Conservation (phyloP, 495 filamentous ascomycete species). For the Neurospora cerealis region DNA sequence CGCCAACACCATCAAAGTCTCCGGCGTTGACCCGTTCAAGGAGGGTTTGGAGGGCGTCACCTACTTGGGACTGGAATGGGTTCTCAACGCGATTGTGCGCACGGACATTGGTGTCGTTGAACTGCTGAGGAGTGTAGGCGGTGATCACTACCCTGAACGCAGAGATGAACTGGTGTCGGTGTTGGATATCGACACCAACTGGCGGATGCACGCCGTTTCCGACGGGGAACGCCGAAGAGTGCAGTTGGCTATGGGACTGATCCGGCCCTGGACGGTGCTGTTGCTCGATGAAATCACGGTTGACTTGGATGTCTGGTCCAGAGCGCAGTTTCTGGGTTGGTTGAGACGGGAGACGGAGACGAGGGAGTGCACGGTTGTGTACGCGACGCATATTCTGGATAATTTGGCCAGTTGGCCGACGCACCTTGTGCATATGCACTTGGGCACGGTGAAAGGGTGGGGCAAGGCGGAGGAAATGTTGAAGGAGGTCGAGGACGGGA, state of each 20-base stretch:
- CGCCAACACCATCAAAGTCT: slow-evolving; percentile 55
- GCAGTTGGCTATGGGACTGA: slow-evolving; percentile 89
- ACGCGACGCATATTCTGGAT: slow-evolving; percentile 95
- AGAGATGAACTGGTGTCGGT: slow-evolving; percentile 80
- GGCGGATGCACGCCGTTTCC: slow-evolving; percentile 87
- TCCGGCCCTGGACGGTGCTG: slow-evolving; percentile 86
- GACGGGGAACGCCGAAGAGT: slow-evolving; percentile 89
- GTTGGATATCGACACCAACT: slow-evolving; percentile 81
- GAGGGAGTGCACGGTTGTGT: slow-evolving; percentile 82
- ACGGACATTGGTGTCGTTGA: slow-evolving; percentile 88
- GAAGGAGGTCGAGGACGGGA: slow-evolving; percentile 15
- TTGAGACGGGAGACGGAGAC: slow-evolving; percentile 77
- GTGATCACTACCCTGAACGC: slow-evolving; percentile 67
- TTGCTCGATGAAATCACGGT: slow-evolving; percentile 97
- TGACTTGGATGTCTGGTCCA: slow-evolving; percentile 78
- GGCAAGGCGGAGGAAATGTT: slow-evolving; percentile 52
- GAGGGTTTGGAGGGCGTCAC: slow-evolving; percentile 82
- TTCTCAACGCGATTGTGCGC: slow-evolving; percentile 92
- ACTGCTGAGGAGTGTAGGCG: slow-evolving; percentile 76
- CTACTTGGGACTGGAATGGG: slow-evolving; percentile 96
- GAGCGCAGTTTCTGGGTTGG: slow-evolving; percentile 78
- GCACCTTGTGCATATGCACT: slow-evolving; percentile 88
- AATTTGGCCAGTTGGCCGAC: slow-evolving; percentile 88
- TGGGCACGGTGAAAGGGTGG: slow-evolving; percentile 78
- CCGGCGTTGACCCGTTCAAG: slow-evolving; percentile 83